Percentiles rank a stretch among this genome's conserved stretches.
These are phyloP conservation scores for Stephanodiscus triporus DNA, from an alignment of 108 stramenopile species.

Conservation along the genomic window DNA sequence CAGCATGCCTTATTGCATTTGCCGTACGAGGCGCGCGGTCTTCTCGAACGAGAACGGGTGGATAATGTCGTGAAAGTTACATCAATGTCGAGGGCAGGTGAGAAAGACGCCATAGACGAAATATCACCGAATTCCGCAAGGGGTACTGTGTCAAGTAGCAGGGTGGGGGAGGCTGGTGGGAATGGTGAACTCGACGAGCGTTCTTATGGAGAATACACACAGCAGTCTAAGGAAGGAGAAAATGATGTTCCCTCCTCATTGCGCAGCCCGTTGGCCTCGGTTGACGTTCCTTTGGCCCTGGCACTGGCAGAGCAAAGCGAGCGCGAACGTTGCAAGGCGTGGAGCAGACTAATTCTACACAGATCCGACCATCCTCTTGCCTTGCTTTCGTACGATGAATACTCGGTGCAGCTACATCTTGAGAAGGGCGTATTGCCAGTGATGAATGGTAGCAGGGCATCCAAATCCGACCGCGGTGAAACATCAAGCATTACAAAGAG, in stretches of 20 bases:
- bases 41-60: neutral
- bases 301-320: slow-evolving; percentile 61
- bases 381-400: slow-evolving; percentile 38
- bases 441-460: neutral
- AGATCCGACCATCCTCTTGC: slow-evolving; percentile 54
- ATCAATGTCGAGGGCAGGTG: too few species aligned
- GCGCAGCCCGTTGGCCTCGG: slow-evolving; percentile 3
- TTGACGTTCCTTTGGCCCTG: slow-evolving; percentile 38
- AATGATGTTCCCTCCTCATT: neutral
- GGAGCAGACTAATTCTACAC: slow-evolving; percentile 49
- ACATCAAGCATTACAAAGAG: neutral
- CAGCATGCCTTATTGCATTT: slow-evolving; percentile 14
- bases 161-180: too few species aligned
- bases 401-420: slow-evolving; percentile 17
- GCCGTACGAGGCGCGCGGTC: slow-evolving; percentile 13
- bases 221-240: slow-evolving; percentile 8
- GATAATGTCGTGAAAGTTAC: too few species aligned
- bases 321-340: slow-evolving; percentile 57
- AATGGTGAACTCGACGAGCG: too few species aligned
- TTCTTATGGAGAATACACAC: neutral
- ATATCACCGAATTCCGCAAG: too few species aligned
- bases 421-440: neutral
- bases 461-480: slow-evolving; percentile 2
- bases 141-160: too few species aligned
- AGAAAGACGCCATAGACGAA: too few species aligned